phyloP scores from a whole-genome alignment of 2,329 filamentous ascomycete species.

The Westerdykella aurantiaca region DNA sequence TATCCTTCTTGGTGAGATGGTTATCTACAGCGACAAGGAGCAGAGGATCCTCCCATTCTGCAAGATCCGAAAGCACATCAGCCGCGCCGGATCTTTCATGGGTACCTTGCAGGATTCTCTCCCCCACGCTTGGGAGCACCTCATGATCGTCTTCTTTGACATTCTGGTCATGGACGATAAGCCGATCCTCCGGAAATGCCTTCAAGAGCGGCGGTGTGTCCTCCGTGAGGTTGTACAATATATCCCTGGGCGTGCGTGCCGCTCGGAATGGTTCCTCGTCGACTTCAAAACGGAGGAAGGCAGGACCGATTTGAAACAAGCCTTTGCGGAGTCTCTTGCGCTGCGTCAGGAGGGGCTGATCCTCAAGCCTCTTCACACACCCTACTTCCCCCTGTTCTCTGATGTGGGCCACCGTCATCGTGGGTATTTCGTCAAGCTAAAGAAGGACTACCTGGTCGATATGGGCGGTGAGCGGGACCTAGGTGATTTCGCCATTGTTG shows the following conservation, averaged over 20 bases:
- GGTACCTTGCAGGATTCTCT: constrained; percentile 64
- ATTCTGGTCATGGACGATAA: constrained; percentile 53
- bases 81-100: constrained; percentile 64
- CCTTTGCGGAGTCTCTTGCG: constrained; percentile 62
- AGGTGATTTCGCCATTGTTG: constrained; percentile 75
- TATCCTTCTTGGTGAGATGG: constrained; percentile 77
- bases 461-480: constrained; percentile 62
- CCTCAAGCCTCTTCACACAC: constrained; percentile 67
- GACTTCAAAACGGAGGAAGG: constrained; percentile 51
- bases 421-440: constrained; percentile 69
- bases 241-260: constrained; percentile 57
- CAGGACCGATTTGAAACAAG: constrained; percentile 28
- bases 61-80: constrained; percentile 74
- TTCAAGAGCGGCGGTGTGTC: constrained; percentile 56
- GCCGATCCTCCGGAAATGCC: constrained; percentile 46
- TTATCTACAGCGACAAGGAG: constrained; percentile 67
- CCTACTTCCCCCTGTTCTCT: constrained; percentile 57
- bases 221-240: constrained; percentile 52
- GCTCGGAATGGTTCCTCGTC: constrained; percentile 62
- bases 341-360: constrained; percentile 71
- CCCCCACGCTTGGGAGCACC: constrained; percentile 49
- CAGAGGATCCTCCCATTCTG: constrained; percentile 68
- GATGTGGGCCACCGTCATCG: constrained; percentile 19
- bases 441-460: constrained; percentile 77
- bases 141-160: constrained; percentile 59